phyloP scores from a whole-genome alignment of 2,329 filamentous ascomycete species.

The Alternaria brassicicola region DNA sequence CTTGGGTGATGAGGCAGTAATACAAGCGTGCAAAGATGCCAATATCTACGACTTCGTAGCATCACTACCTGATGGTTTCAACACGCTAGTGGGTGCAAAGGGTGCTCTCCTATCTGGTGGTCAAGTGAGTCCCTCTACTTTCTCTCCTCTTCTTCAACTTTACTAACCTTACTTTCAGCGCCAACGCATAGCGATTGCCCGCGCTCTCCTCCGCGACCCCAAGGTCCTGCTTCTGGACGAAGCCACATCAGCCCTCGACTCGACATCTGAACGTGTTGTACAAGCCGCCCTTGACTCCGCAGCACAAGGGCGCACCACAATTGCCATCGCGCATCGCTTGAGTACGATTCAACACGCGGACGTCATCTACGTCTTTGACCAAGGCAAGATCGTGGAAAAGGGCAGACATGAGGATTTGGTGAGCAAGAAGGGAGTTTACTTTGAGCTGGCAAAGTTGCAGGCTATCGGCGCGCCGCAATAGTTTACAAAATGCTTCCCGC shows the following conservation, averaged over 20 bases:
- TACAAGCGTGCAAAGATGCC: constrained; percentile 77
- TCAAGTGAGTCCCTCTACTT: constrained; percentile 42
- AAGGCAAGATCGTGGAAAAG: constrained; percentile 82
- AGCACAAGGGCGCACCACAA: constrained; percentile 85
- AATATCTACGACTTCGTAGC: constrained; percentile 49
- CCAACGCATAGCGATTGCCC: constrained; percentile 91
- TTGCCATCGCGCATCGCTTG: constrained; percentile 90
- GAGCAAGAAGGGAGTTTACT: constrained; percentile 50
- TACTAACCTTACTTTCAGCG: constrained; percentile 61
- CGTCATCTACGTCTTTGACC: constrained; percentile 95
- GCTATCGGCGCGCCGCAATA: constrained; percentile 45
- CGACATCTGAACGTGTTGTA: constrained; percentile 70
- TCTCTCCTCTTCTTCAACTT: no score
- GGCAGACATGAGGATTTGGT: constrained; percentile 74
- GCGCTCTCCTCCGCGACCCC: constrained; percentile 88
- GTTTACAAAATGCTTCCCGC: background rate
- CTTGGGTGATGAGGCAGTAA: constrained; percentile 73
- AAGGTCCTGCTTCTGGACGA: constrained; percentile 69
- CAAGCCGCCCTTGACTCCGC: constrained; percentile 82
- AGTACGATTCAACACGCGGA: constrained; percentile 95
- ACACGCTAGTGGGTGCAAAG: constrained; percentile 85
- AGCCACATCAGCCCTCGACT: constrained; percentile 49
- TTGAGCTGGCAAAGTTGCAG: constrained; percentile 45
- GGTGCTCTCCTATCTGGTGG: constrained; percentile 71
- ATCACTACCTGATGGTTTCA: constrained; percentile 70